Evolutionary conservation across 768 basidiomycete genomes (phyloP).

Genomic region (Lentinus brumalis): DNA sequence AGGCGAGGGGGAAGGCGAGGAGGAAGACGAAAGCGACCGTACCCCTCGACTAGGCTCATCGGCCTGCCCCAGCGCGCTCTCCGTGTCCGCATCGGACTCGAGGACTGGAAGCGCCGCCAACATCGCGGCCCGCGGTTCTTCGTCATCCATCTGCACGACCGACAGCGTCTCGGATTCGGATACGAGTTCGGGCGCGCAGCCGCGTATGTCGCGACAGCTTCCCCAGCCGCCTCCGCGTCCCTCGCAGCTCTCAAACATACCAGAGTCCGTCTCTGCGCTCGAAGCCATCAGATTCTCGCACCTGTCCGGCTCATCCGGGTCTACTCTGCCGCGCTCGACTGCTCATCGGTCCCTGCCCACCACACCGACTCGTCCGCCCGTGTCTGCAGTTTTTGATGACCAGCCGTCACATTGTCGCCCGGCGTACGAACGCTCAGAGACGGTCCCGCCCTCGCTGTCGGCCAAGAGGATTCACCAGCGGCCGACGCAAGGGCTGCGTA

Average conservation of each 20-base stretch:
- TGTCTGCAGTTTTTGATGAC: background rate
- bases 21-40: conserved; percentile 1
- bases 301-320: background rate
- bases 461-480: background rate
- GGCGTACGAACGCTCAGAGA: background rate
- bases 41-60: conserved; percentile 17
- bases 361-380: too few relatives aligned
- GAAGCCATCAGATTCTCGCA: conserved; percentile 7
- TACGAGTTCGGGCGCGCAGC: background rate
- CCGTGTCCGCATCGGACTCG: too few relatives aligned
- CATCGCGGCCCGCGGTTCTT: too few relatives aligned
- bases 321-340: background rate
- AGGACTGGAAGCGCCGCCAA: background rate
- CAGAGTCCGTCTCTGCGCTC: conserved; percentile 10
- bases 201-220: conserved; percentile 8
- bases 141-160: background rate
- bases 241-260: conserved; percentile 2
- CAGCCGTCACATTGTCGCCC: background rate
- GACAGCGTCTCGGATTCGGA: background rate
- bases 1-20: conserved; percentile 11
- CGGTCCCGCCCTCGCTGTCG: background rate
- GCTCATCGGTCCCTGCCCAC: background rate
- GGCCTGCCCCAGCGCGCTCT: background rate
- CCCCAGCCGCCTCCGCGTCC: conserved; percentile 9
- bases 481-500: conserved; percentile 1